Evolutionary conservation across 371 early-diverging fungal species (phyloP), one percentile per base, ranked within the genome.

Genomic region (Mortierella sp.): DNA sequence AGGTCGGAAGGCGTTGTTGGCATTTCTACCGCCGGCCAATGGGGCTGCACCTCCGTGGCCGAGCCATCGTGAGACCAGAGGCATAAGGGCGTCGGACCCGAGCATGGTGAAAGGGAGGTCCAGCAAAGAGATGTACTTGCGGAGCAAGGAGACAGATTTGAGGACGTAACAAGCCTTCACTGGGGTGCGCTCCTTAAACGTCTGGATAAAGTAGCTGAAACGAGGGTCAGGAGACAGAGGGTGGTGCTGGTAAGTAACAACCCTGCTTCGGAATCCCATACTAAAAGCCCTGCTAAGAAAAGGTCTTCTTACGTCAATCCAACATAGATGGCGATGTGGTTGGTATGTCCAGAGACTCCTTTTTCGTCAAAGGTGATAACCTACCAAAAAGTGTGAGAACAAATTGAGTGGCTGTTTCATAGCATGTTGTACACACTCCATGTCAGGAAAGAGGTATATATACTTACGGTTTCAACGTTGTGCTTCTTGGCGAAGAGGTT

Each of bases 311-410:
- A 91, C 90, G 85, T 87, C 31, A 94, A 88, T 55, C 95, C 96
- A 53, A 86, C 66, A 71, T 88, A 92, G 39, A 88, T 85, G 4
- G 96, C 90, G 53, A 90, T 89, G 79, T 99, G 99, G 82, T 99
- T 99, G 49, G 87, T 81, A 79, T 99, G 99, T 0, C 94, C 93
- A 41, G 96, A 95, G 43, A 98, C 90, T 9, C 99, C 99, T 34
- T 86, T 68, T 9, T 82, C 72, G 81, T 99, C 99, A 88, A 98
- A 99, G 0, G 98, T 99, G 45, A 97, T 85, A 27, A 99, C 83
- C 88, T 92, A 79, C 17, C 14, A 25, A 28, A 14, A 44, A 31
- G 5, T 24, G 37, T n/a, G n/a, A 51, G 21, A 27, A 45, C 22
- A 47, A 16, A 22, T 3, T 37, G n/a, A 51, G 52, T 34, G 47